phyloP scores from a whole-genome alignment of 257 asterid species.

The Forsythia suspensa region DNA sequence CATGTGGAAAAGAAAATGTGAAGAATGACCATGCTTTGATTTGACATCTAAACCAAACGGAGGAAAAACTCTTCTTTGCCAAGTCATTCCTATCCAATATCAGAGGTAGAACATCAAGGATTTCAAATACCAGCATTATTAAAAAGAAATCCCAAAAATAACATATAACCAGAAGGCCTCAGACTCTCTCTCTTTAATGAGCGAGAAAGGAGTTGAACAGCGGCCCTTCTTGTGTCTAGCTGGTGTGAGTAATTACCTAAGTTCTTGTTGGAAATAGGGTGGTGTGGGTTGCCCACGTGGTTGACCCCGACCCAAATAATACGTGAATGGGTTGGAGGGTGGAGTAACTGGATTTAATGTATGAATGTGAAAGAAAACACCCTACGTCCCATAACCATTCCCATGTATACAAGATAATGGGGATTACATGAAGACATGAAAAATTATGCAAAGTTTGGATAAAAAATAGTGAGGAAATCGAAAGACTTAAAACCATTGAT shows the following conservation, averaged over 20 bases:
- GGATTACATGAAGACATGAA: neutral
- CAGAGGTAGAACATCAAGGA: neutral
- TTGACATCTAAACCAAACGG: conserved; percentile 1
- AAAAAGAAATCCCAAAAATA: neutral
- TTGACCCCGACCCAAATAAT: too few species aligned
- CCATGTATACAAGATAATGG: neutral
- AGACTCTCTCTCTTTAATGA: neutral
- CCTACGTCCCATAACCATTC: neutral
- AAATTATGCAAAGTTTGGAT: neutral
- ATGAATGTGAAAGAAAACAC: too few species aligned
- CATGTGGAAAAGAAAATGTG: conserved; percentile 19
- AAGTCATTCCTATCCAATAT: conserved; percentile 8
- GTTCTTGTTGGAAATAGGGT: too few species aligned
- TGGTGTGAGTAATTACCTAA: neutral
- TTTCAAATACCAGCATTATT: neutral
- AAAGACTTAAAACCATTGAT: too few species aligned
- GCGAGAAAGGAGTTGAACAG: neutral
- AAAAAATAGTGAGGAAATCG: neutral
- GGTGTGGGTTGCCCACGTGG: too few species aligned
- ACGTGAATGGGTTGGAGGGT: too few species aligned
- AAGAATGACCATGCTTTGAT: conserved; percentile 3
- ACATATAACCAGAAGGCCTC: conserved; percentile 6
- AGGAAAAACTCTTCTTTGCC: neutral
- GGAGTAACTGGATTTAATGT: too few species aligned
- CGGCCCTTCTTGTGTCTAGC: neutral